phyloP scores from a whole-genome alignment of 2,329 filamentous ascomycete genomes.

The Colletotrichum sidae region DNA sequence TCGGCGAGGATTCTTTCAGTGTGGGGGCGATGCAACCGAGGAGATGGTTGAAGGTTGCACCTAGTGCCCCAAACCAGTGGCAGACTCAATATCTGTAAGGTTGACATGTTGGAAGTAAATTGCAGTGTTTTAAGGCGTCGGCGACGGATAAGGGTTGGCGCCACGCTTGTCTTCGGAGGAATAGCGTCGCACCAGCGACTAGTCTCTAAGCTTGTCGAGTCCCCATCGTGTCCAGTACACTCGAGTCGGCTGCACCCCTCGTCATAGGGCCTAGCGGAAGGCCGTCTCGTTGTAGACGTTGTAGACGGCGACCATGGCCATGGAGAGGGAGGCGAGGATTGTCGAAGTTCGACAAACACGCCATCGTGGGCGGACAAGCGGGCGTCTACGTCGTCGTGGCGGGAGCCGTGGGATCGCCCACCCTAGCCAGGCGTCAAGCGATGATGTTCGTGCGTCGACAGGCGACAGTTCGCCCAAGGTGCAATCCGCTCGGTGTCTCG shows the following conservation, averaged over 20 bases:
- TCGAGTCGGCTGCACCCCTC: constrained; percentile 4
- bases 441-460: constrained; percentile 16
- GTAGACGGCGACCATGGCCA: constrained; percentile 2
- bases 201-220: constrained; percentile 29
- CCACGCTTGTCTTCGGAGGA: constrained; percentile 29
- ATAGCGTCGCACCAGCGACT: constrained; percentile 36
- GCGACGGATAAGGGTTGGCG: constrained; percentile 20
- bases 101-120: constrained; percentile 34
- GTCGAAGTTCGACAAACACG: constrained; percentile 10
- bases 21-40: constrained; percentile 27
- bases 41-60: constrained; percentile 29
- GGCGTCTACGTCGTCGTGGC: constrained; percentile 7
- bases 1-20: neutral
- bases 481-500: constrained; percentile 12
- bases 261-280: constrained; percentile 3
- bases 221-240: constrained; percentile 7
- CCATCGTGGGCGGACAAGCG: constrained; percentile 7
- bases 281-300: constrained; percentile 18
- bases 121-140: constrained; percentile 27
- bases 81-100: constrained; percentile 34
- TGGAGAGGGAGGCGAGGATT: neutral
- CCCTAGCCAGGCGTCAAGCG: constrained; percentile 21
- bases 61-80: constrained; percentile 25
- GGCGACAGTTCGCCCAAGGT: constrained; percentile 23
- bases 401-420: constrained; percentile 16